These are phyloP conservation scores for Starmerella vitae DNA, from an alignment of 805 yeast genomes.

Conservation along the genomic window DNA sequence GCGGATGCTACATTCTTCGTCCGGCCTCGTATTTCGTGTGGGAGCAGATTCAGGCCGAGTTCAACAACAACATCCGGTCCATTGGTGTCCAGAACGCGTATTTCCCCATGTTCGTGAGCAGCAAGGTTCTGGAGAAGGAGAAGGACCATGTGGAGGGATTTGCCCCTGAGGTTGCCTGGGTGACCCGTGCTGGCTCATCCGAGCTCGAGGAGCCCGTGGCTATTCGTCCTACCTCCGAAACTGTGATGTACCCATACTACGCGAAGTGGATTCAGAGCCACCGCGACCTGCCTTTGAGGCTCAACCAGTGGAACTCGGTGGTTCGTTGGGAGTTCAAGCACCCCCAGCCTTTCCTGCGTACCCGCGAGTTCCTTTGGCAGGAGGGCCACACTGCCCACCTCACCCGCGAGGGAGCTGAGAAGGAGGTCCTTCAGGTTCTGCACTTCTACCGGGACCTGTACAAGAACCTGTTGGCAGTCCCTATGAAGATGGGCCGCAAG, in stretches of 20 bases:
- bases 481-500: conserved; percentile 87
- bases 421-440: conserved; percentile 75
- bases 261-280: conserved; percentile 98
- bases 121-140: conserved; percentile 86
- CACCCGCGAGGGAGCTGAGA: conserved; percentile 63
- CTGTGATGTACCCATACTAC: conserved; percentile 99
- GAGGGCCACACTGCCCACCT: conserved; percentile 99
- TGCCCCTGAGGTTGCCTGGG: conserved; percentile 99
- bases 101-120: conserved; percentile 97
- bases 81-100: conserved; percentile 90
- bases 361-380: conserved; percentile 99
- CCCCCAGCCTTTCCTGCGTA: conserved; percentile 97
- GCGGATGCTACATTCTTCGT: conserved; percentile 95
- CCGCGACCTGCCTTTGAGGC: conserved; percentile 89
- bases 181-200: conserved; percentile 84
- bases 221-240: conserved; percentile 97
- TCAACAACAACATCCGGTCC: conserved; percentile 64
- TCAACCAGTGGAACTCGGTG: conserved; percentile 99
- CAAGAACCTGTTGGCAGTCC: conserved; percentile 89
- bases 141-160: conserved; percentile 98
- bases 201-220: conserved; percentile 98
- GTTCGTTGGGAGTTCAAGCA: conserved; percentile 99
- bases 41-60: conserved; percentile 87
- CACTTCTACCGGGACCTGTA: conserved; percentile 76
- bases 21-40: conserved; percentile 90